A percentile compares a stretch with the other conserved stretches of the same genome.
Conservation (phyloP, 1,139 yeast genomes). For the Taphrina flavorubra region DNA sequence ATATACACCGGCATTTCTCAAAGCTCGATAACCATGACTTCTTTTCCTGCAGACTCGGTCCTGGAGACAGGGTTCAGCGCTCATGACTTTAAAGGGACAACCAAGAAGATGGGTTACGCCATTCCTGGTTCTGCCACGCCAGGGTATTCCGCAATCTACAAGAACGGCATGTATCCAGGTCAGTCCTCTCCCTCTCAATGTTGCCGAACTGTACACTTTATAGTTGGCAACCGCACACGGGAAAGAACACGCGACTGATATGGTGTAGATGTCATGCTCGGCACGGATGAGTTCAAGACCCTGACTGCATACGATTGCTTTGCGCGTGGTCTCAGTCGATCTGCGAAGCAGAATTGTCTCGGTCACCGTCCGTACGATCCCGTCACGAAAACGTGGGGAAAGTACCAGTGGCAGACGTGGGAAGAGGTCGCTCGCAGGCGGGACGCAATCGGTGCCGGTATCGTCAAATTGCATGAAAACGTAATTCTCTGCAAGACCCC, state of each 20-base stretch:
- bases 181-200: conserved; percentile 43
- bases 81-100: conserved; percentile 44
- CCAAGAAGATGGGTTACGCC: conserved; percentile 53
- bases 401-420: conserved; percentile 61
- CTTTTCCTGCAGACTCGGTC: conserved; percentile 27
- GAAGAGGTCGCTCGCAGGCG: conserved; percentile 56
- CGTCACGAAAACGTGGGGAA: conserved; percentile 56
- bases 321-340: conserved; percentile 54
- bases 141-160: conserved; percentile 62
- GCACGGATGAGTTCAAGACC: conserved; percentile 60
- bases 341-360: conserved; percentile 57
- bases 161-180: conserved; percentile 54
- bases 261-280: conserved; percentile 53
- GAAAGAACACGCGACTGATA: too few relatives aligned
- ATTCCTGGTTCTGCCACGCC: conserved; percentile 58
- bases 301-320: conserved; percentile 61
- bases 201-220: too few relatives aligned
- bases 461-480: conserved; percentile 54
- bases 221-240: too few relatives aligned
- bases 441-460: conserved; percentile 66
- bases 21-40: conserved; percentile 6
- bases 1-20: background rate
- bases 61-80: conserved; percentile 24
- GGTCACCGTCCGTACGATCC: conserved; percentile 60
- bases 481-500: conserved; percentile 41